phyloP scores from a whole-genome alignment of 2,329 filamentous ascomycete species.

The Herpotrichia juniperi region DNA sequence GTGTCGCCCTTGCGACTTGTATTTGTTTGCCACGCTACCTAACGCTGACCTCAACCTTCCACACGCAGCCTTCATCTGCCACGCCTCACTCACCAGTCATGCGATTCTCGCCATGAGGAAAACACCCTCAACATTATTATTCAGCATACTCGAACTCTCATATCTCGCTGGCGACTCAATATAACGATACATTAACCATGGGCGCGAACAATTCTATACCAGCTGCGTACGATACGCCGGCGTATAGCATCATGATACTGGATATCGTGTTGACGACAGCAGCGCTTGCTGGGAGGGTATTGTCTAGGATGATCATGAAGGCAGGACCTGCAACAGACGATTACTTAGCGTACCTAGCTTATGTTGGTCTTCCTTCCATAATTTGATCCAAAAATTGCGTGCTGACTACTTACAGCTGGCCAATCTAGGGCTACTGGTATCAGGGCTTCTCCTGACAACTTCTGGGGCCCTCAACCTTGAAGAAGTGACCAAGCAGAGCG shows the following conservation, averaged over 20 bases:
- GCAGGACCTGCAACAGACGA: slow-evolving; percentile 5
- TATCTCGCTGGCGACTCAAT: background rate
- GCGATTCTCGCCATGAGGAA: background rate
- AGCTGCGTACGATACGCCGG: slow-evolving; percentile 8
- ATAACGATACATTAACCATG: background rate
- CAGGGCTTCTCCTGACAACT: slow-evolving; percentile 9
- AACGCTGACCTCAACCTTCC: background rate
- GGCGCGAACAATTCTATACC: slow-evolving; percentile 6
- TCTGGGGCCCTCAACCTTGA: slow-evolving; percentile 10
- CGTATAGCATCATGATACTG: slow-evolving; percentile 7
- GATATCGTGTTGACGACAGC: slow-evolving; percentile 11
- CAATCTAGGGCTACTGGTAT: slow-evolving; percentile 11
- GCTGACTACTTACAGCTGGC: slow-evolving; percentile 3
- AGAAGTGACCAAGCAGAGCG: slow-evolving; percentile 2
- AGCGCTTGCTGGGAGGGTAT: slow-evolving; percentile 5
- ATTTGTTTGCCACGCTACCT: background rate
- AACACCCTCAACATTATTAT: background rate
- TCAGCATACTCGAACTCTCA: background rate
- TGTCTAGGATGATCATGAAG: slow-evolving; percentile 11
- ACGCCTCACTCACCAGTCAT: background rate
- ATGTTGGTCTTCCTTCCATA: slow-evolving; percentile 1
- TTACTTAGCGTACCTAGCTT: slow-evolving; percentile 12
- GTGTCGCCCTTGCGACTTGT: background rate
- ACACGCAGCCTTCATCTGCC: background rate
- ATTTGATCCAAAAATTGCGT: background rate